Conservation (phyloP, 768 basidiomycete genomes). For the Termitomyces eurrhizus region DNA sequence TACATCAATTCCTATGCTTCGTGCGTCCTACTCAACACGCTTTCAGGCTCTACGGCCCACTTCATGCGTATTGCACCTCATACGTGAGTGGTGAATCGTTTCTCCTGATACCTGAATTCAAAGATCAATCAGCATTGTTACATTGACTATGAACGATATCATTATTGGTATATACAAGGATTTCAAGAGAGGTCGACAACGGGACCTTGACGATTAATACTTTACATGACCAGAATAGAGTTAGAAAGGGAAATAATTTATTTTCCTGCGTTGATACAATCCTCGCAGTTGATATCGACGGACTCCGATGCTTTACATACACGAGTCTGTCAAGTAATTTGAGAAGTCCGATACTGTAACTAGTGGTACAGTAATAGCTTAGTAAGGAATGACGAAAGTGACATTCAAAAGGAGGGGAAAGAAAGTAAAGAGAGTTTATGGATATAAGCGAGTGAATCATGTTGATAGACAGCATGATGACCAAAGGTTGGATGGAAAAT, state of each 20-base stretch:
- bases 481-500: not conserved
- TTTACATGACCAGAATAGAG: not conserved
- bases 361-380: conserved; percentile 1
- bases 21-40: conserved; percentile 1
- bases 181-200: conserved; percentile 23
- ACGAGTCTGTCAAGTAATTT: not conserved
- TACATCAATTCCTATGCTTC: not conserved
- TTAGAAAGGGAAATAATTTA: not conserved
- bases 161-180: conserved; percentile 68
- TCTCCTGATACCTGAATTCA: not conserved
- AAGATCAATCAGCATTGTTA: conserved; percentile 62
- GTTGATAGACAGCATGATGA: not conserved
- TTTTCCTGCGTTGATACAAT: too few species aligned
- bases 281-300: not conserved
- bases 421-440: not conserved
- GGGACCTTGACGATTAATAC: conserved; percentile 21
- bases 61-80: conserved; percentile 91
- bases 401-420: conserved; percentile 1
- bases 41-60: conserved; percentile 84
- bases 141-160: conserved; percentile 83
- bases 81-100: conserved; percentile 50
- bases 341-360: not conserved
- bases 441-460: not conserved
- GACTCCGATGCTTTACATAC: not conserved
- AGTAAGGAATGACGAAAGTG: conserved; percentile 3